Percentiles rank a stretch among this genome's conserved stretches.
These are phyloP conservation scores for Exserohilum turcica DNA, from an alignment of 2,329 filamentous ascomycete species.

Conservation along the genomic window DNA sequence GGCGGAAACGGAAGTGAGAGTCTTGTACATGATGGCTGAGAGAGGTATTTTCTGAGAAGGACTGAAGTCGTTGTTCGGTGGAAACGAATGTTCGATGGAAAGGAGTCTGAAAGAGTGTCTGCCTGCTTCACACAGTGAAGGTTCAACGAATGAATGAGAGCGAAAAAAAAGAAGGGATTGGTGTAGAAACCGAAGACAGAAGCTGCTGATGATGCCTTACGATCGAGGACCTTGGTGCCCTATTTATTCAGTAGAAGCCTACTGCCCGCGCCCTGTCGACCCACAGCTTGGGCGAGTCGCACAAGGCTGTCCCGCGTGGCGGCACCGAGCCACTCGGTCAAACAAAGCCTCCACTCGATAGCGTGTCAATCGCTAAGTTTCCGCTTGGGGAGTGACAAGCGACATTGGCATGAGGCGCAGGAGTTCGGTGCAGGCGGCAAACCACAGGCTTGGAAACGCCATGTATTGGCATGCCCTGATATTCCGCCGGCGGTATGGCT, in stretches of 20 bases:
- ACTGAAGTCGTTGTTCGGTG: constrained; percentile 22
- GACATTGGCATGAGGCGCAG: constrained; percentile 30
- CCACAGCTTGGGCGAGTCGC: constrained; percentile 1
- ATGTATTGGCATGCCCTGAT: constrained; percentile 12
- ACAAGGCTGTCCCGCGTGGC: constrained; percentile 14
- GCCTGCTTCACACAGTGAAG: constrained; percentile 43
- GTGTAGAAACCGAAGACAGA: constrained; percentile 29
- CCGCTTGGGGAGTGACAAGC: constrained; percentile 25
- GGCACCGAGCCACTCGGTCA: constrained; percentile 25
- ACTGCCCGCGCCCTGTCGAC: background rate
- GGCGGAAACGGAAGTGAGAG: constrained; percentile 32
- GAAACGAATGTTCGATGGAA: constrained; percentile 26
- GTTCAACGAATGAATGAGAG: constrained; percentile 34
- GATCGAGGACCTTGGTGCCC: constrained; percentile 9
- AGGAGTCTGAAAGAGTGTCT: constrained; percentile 37
- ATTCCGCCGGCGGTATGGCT: constrained; percentile 5
- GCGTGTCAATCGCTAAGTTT: constrained; percentile 17
- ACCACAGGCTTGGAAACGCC: constrained; percentile 11
- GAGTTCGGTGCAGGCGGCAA: constrained; percentile 24
- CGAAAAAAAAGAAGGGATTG: constrained; percentile 33
- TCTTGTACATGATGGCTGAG: constrained; percentile 36
- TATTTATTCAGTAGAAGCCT: constrained; percentile 29
- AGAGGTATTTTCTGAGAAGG: constrained; percentile 12
- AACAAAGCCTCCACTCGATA: constrained; percentile 13
- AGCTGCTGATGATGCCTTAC: constrained; percentile 25